phyloP scores from a whole-genome alignment of 805 yeast genomes.

The Torulaspora gathmanii region DNA sequence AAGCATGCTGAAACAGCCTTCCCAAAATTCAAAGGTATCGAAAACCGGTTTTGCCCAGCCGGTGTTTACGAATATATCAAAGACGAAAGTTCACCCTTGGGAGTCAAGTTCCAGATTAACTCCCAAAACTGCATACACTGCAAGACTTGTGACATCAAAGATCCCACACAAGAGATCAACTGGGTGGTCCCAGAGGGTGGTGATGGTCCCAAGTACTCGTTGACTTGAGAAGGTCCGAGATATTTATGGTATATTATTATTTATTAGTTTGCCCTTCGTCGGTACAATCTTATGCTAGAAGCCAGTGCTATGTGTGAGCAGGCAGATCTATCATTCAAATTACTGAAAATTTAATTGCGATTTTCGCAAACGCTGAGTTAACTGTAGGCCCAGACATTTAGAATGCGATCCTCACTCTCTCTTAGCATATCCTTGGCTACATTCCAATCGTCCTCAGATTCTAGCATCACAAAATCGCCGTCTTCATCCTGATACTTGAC shows the following conservation, averaged over 20 bases:
- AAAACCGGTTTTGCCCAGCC: constrained; percentile 93
- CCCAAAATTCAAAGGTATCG: constrained; percentile 81
- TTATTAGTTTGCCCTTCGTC: neutral
- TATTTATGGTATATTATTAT: neutral
- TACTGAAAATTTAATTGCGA: neutral
- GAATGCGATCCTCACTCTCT: constrained; percentile 47
- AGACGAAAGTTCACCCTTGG: constrained; percentile 51
- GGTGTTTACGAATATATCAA: constrained; percentile 91
- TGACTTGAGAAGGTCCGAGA: constrained; percentile 45
- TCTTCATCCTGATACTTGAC: constrained; percentile 90
- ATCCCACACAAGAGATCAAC: constrained; percentile 86
- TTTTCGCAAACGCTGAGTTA: neutral
- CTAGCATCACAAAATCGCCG: constrained; percentile 84
- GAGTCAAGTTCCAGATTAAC: constrained; percentile 87
- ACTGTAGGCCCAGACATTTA: constrained; percentile 40
- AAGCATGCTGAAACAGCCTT: constrained; percentile 65
- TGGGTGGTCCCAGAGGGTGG: constrained; percentile 99
- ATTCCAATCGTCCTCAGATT: constrained; percentile 80
- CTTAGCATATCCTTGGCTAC: constrained; percentile 71
- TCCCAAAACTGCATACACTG: constrained; percentile 98
- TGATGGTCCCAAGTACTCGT: constrained; percentile 93
- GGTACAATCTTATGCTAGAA: neutral
- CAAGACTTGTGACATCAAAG: constrained; percentile 96
- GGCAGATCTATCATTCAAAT: neutral
- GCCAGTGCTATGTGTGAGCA: neutral